Percentiles rank a stretch among this genome's conserved stretches.
Evolutionary conservation across 495 filamentous ascomycete genomes (phyloP).

Genomic region (Astrothelium macrocarpum): DNA sequence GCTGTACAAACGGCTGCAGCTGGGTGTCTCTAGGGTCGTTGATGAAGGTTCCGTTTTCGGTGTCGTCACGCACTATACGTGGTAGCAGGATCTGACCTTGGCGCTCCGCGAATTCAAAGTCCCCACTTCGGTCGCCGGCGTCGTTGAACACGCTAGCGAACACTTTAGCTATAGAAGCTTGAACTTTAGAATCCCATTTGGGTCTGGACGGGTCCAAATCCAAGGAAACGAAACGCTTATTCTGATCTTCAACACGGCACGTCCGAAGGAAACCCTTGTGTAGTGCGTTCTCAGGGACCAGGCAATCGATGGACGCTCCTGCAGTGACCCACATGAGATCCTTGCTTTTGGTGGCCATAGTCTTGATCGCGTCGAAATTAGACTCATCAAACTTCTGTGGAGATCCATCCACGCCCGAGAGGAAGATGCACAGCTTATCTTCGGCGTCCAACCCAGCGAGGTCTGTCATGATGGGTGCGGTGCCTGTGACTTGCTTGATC

Average conservation of each 20-base stretch:
- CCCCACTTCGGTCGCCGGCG: conserved; percentile 47
- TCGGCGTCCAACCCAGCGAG: background rate
- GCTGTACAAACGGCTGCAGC: background rate
- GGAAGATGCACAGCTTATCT: conserved; percentile 7
- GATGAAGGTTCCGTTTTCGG: background rate
- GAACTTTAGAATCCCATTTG: background rate
- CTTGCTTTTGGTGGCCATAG: conserved; percentile 2
- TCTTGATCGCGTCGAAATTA: background rate
- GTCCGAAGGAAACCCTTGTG: background rate
- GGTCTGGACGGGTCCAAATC: background rate
- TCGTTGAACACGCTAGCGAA: conserved; percentile 46
- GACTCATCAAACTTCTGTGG: background rate
- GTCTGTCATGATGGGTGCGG: background rate
- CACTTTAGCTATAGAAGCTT: background rate
- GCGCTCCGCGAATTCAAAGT: background rate
- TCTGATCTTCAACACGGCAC: background rate
- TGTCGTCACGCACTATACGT: background rate
- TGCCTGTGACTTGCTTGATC: background rate
- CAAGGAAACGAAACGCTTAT: background rate
- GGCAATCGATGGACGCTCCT: background rate
- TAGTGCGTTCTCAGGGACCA: background rate
- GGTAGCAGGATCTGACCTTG: background rate
- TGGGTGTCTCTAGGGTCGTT: background rate
- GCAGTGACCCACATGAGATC: conserved; percentile 4
- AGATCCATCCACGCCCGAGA: background rate